phyloP scores from a whole-genome alignment of 108 stramenopile genomes.

The Fragilaria radians region DNA sequence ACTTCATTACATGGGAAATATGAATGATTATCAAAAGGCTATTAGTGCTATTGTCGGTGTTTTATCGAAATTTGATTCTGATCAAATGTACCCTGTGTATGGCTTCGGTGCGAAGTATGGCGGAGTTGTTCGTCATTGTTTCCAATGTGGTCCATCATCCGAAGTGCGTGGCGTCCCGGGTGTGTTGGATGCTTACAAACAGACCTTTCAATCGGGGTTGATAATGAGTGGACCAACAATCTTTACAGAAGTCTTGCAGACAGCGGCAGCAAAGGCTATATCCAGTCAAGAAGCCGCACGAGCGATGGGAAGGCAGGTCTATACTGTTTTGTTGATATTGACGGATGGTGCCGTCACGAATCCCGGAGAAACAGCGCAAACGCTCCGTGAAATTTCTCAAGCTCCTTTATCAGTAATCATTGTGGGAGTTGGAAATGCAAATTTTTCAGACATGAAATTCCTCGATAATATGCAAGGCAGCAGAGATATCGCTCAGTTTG shows the following conservation, averaged over 20 bases:
- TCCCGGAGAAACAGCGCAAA: conserved; percentile 55
- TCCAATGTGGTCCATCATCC: conserved; percentile 44
- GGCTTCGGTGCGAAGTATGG: conserved; percentile 90
- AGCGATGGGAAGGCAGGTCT: conserved; percentile 26
- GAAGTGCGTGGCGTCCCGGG: conserved; percentile 72
- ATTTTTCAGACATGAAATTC: conserved; percentile 70
- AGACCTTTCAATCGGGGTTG: conserved; percentile 42
- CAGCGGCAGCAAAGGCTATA: conserved; percentile 47
- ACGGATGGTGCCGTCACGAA: conserved; percentile 89
- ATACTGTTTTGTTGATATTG: conserved; percentile 79
- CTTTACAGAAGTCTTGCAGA: conserved; percentile 72
- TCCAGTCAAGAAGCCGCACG: conserved; percentile 22
- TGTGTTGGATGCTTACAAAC: conserved; percentile 59
- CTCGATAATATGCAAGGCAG: conserved; percentile 47
- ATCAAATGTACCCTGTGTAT: conserved; percentile 72
- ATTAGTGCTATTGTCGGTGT: conserved; percentile 48
- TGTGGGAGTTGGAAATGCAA: conserved; percentile 76
- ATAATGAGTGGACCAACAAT: conserved; percentile 83
- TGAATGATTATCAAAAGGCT: conserved; percentile 71
- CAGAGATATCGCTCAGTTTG: conserved; percentile 81
- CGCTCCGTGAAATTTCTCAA: conserved; percentile 32
- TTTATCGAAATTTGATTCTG: conserved; percentile 67
- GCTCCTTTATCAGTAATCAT: conserved; percentile 70
- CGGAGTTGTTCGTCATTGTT: conserved; percentile 69
- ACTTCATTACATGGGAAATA: conserved; percentile 46